Evolutionary conservation across 1,284 basidiomycete genomes (phyloP).

Genomic region (Fistulina hepatica): DNA sequence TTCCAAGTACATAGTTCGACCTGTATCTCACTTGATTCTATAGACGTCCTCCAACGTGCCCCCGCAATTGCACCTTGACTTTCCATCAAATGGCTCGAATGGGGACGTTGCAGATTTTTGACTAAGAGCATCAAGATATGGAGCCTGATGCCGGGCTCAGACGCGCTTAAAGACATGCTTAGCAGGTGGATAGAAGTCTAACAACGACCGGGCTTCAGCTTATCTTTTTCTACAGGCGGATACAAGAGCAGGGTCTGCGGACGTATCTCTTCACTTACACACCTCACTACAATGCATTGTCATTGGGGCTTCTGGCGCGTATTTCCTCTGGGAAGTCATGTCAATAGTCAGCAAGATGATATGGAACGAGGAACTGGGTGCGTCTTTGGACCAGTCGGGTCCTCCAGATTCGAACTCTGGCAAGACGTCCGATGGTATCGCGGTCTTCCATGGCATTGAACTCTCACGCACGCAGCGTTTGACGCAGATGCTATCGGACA

Average conservation of each 20-base stretch:
- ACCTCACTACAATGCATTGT: constrained; percentile 86
- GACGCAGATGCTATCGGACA: constrained; percentile 81
- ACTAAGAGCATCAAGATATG: constrained; percentile 97
- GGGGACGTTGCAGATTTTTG: constrained; percentile 90
- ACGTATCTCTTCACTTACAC: constrained; percentile 99
- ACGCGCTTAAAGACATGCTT: constrained; percentile 89
- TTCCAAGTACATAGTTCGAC: too few species aligned
- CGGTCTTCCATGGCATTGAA: constrained; percentile 87
- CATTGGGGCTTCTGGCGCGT: constrained; percentile 74
- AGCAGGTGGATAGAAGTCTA: too few species aligned
- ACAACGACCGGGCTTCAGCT: too few species aligned
- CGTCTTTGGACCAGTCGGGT: constrained; percentile 78
- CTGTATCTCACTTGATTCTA: too few species aligned
- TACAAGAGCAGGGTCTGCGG: constrained; percentile 94
- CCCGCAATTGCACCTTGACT: constrained; percentile 1
- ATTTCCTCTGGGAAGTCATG: constrained; percentile 85
- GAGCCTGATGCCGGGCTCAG: constrained; percentile 87
- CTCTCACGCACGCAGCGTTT: constrained; percentile 85
- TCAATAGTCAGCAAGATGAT: constrained; percentile 98
- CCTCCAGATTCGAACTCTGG: too few species aligned
- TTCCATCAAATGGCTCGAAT: constrained; percentile 46
- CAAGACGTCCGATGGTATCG: too few species aligned
- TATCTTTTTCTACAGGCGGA: too few species aligned
- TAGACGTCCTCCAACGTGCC: neutral
- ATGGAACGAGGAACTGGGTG: constrained; percentile 93